These are phyloP conservation scores for Saccharata proteae DNA, from an alignment of 2,329 filamentous ascomycete genomes.

Conservation along the genomic window DNA sequence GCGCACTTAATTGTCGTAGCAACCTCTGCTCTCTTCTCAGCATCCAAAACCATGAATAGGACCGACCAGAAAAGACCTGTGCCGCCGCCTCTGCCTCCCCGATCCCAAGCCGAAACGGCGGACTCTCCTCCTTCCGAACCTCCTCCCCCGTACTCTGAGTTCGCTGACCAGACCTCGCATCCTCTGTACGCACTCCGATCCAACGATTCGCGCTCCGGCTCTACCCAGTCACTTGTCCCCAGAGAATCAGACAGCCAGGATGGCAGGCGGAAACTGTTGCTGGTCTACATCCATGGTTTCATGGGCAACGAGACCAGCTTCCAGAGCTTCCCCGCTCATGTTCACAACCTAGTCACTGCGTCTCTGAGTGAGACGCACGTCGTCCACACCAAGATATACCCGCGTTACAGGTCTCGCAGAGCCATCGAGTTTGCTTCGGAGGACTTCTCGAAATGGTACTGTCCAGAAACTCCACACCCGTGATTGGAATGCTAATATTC, in stretches of 20 bases:
- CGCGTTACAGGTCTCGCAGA: conserved; percentile 64
- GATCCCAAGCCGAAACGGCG: conserved; percentile 10
- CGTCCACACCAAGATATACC: conserved; percentile 79
- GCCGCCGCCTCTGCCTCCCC: conserved; percentile 21
- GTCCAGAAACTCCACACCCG: not conserved
- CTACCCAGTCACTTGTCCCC: conserved; percentile 33
- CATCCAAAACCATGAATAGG: too few relatives aligned
- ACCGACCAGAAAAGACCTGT: too few relatives aligned
- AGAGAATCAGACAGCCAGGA: conserved; percentile 17
- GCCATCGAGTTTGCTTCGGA: conserved; percentile 62
- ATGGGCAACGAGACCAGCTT: conserved; percentile 84
- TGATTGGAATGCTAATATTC: conserved; percentile 6
- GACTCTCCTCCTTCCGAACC: conserved; percentile 11
- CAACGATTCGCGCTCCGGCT: conserved; percentile 32
- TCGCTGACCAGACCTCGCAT: conserved; percentile 4
- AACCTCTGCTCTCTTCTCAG: too few relatives aligned
- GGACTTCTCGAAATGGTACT: conserved; percentile 66
- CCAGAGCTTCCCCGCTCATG: conserved; percentile 73
- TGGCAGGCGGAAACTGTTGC: conserved; percentile 47
- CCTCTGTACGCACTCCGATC: conserved; percentile 16
- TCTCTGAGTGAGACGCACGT: conserved; percentile 60
- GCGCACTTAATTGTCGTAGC: too few relatives aligned
- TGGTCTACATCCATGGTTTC: conserved; percentile 84
- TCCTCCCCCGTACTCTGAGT: conserved; percentile 12
- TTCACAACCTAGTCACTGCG: conserved; percentile 61